Conservation (phyloP, 2,329 filamentous ascomycete species). For the Ophiognomonia clavigignenti-juglandacearum region DNA sequence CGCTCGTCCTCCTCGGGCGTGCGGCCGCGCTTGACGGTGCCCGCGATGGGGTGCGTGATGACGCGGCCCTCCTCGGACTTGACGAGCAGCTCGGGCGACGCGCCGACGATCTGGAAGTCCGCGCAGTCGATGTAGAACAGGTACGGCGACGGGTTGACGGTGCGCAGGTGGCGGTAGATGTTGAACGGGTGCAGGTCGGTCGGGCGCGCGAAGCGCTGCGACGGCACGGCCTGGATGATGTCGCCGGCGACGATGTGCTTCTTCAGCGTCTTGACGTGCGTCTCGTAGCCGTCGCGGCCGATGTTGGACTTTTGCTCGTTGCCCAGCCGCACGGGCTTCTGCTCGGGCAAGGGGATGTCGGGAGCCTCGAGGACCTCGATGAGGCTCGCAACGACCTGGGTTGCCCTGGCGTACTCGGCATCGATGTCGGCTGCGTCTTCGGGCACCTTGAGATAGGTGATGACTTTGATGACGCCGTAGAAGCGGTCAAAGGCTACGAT, state of each 20-base stretch:
- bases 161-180: constrained; percentile 91
- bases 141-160: constrained; percentile 96
- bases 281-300: constrained; percentile 81
- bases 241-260: constrained; percentile 86
- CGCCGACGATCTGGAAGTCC: constrained; percentile 92
- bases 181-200: constrained; percentile 95
- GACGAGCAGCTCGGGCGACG: constrained; percentile 89
- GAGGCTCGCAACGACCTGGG: constrained; percentile 57
- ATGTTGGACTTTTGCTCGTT: constrained; percentile 90
- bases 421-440: constrained; percentile 51
- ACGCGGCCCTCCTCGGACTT: constrained; percentile 83
- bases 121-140: constrained; percentile 92
- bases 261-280: constrained; percentile 81
- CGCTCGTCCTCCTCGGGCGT: constrained; percentile 75
- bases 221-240: constrained; percentile 97
- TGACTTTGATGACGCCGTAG: constrained; percentile 86
- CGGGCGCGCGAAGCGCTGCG: constrained; percentile 84
- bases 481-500: constrained; percentile 94
- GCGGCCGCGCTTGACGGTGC: constrained; percentile 83
- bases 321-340: constrained; percentile 66
- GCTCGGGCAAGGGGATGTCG: constrained; percentile 71
- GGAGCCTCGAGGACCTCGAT: constrained; percentile 68
- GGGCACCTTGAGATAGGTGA: constrained; percentile 75
- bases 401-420: constrained; percentile 65
- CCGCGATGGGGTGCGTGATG: constrained; percentile 95